Evolutionary conservation across 2,329 filamentous ascomycete species (phyloP).

Genomic region (Colletotrichum salicis): DNA sequence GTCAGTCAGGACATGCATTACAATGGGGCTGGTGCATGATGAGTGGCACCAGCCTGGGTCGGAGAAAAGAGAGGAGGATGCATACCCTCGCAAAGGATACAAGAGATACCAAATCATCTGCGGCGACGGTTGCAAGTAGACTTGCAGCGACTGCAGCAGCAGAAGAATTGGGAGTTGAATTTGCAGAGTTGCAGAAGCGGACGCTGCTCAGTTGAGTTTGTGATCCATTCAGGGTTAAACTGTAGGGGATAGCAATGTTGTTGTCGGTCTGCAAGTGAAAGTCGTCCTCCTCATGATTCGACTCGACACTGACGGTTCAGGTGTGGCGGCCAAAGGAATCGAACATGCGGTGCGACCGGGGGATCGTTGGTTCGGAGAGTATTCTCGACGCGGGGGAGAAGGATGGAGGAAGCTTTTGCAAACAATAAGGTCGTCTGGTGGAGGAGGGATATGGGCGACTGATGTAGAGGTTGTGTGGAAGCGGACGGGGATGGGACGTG

Average conservation of each 20-base stretch:
- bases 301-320: slow-evolving; percentile 8
- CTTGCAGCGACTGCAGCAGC: slow-evolving; percentile 31
- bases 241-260: slow-evolving; percentile 5
- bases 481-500: slow-evolving; percentile 28
- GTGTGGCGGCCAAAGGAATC: slow-evolving; percentile 1
- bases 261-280: slow-evolving; percentile 8
- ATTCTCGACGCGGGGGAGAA: background rate
- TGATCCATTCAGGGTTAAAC: slow-evolving; percentile 24
- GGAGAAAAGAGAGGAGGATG: background rate
- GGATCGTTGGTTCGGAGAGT: slow-evolving; percentile 2
- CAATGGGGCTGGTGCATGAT: slow-evolving; percentile 7
- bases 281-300: slow-evolving; percentile 27
- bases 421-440: slow-evolving; percentile 6
- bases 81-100: slow-evolving; percentile 81
- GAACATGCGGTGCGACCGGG: slow-evolving; percentile 15
- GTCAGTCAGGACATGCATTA: slow-evolving; percentile 13
- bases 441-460: slow-evolving; percentile 18
- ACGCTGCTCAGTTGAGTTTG: slow-evolving; percentile 20
- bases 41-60: background rate
- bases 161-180: slow-evolving; percentile 15
- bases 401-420: slow-evolving; percentile 14
- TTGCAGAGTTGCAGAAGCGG: slow-evolving; percentile 13
- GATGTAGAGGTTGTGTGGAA: background rate
- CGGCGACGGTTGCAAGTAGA: slow-evolving; percentile 35
- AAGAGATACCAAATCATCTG: slow-evolving; percentile 81